Conservation (phyloP, 129 eudicot genomes). For the Rutidosis leptorrhynchoides region DNA sequence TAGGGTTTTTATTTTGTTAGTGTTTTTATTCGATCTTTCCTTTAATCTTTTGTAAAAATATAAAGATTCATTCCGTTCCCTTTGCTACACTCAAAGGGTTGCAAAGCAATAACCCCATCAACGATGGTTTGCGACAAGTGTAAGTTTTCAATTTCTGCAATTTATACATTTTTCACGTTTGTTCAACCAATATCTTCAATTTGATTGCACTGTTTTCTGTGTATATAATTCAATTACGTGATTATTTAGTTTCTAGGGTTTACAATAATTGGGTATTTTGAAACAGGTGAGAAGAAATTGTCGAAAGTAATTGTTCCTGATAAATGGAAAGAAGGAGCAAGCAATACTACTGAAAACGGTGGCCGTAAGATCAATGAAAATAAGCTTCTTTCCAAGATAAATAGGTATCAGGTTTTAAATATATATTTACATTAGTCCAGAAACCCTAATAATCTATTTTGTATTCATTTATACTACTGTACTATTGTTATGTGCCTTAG, state of each 20-base stretch:
- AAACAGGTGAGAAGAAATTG: conserved; percentile 88
- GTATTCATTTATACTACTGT: not conserved
- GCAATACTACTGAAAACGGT: conserved; percentile 89
- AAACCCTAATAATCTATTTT: not conserved
- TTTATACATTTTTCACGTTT: not conserved
- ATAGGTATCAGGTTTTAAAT: conserved; percentile 39
- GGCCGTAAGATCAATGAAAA: conserved; percentile 97
- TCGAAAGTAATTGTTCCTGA: conserved; percentile 90
- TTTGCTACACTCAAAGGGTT: too few species aligned
- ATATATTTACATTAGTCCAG: not conserved
- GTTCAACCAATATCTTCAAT: not conserved
- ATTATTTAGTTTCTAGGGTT: conserved; percentile 30
- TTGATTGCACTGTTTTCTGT: not conserved
- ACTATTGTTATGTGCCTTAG: not conserved
- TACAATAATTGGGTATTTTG: conserved; percentile 19
- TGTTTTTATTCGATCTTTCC: too few species aligned
- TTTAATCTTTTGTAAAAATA: too few species aligned
- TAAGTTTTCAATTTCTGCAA: conserved; percentile 33
- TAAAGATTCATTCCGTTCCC: too few species aligned
- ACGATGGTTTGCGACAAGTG: conserved; percentile 95
- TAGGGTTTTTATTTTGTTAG: too few species aligned
- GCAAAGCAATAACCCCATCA: too few species aligned
- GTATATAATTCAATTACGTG: not conserved
- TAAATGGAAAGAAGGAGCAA: conserved; percentile 98
- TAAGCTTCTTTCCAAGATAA: conserved; percentile 91